A percentile compares a stretch with the other conserved stretches of the same genome.
phyloP scores from a whole-genome alignment of 2,329 filamentous ascomycete genomes.

The Dendrostoma leiphaemia region DNA sequence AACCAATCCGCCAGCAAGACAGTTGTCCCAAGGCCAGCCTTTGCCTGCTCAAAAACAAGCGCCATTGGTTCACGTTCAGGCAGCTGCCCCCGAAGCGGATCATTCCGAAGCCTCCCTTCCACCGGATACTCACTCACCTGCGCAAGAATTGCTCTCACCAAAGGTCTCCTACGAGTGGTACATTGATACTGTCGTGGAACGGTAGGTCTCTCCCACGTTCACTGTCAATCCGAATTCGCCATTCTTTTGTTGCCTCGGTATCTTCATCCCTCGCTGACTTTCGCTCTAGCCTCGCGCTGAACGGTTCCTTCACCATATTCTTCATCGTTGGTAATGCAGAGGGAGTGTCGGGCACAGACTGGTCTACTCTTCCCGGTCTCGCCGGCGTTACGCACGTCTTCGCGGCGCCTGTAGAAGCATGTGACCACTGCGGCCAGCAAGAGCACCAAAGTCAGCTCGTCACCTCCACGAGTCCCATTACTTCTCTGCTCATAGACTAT shows the following conservation, averaged over 20 bases:
- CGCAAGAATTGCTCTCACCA: background rate
- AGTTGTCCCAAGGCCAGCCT: too few species aligned
- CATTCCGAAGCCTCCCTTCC: too few species aligned
- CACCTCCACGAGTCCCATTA: background rate
- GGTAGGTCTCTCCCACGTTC: background rate
- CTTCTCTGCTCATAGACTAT: background rate
- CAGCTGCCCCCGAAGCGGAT: too few species aligned
- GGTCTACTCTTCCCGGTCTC: background rate
- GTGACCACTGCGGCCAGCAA: background rate
- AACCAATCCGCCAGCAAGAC: too few species aligned
- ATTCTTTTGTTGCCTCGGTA: too few species aligned
- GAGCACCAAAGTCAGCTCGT: background rate
- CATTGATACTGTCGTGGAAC: background rate
- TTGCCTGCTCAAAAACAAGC: too few species aligned
- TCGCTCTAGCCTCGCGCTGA: background rate
- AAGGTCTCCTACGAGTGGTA: background rate
- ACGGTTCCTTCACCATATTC: background rate
- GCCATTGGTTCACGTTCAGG: too few species aligned
- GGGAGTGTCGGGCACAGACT: background rate
- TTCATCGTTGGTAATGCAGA: background rate
- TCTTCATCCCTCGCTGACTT: background rate
- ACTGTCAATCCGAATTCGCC: too few species aligned
- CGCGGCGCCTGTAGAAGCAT: background rate
- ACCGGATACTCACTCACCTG: too few species aligned
- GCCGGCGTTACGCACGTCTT: background rate